These are phyloP conservation scores for Lasiosphaeria ovina DNA, from an alignment of 495 filamentous ascomycete genomes.

Conservation along the genomic window DNA sequence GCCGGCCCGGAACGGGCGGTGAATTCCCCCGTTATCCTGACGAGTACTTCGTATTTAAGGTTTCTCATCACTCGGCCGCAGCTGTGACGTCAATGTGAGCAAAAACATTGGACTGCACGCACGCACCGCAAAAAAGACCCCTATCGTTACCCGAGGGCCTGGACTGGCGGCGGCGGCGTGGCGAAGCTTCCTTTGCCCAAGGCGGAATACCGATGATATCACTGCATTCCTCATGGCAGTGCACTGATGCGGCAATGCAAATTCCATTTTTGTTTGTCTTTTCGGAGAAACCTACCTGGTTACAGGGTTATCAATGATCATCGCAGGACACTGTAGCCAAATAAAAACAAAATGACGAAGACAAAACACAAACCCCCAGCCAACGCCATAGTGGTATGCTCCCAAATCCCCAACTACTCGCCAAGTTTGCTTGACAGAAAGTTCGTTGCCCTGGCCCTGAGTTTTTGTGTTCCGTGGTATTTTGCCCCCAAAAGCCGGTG, in stretches of 20 bases:
- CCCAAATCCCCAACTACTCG: neutral
- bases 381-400: slow-evolving; percentile 9
- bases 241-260: neutral
- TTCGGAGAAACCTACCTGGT: slow-evolving; percentile 4
- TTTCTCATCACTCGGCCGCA: too few species aligned
- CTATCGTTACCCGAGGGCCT: neutral
- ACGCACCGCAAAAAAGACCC: neutral
- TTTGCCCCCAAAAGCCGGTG: too few species aligned
- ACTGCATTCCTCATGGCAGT: neutral
- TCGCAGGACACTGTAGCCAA: neutral
- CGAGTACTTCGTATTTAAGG: too few species aligned
- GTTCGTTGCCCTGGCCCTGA: neutral
- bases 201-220: neutral
- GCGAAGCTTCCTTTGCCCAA: neutral
- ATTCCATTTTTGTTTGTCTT: neutral
- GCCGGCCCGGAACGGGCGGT: too few species aligned
- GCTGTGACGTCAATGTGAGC: too few species aligned
- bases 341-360: slow-evolving; percentile 1
- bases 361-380: neutral
- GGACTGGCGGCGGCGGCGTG: neutral
- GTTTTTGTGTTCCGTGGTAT: neutral
- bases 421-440: neutral
- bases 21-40: too few species aligned
- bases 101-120: too few species aligned
- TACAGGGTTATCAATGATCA: slow-evolving; percentile 9